Conservation (phyloP, 129 eudicot species). For the Flaveria ramosissima region DNA sequence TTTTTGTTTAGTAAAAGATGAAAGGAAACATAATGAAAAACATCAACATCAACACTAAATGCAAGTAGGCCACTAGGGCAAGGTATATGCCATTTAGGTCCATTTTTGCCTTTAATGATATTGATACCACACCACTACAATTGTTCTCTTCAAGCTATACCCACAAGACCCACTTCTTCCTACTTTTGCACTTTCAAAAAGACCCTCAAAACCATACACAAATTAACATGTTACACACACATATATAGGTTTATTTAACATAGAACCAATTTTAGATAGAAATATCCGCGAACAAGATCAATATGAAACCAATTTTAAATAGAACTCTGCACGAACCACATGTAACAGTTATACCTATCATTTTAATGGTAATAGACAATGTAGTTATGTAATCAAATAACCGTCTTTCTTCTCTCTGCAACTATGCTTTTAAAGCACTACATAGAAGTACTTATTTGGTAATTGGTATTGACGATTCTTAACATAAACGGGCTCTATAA, state of each 20-base stretch:
- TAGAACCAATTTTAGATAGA: too few species aligned
- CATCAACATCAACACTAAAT: not conserved
- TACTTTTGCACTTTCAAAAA: not conserved
- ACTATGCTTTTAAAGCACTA: not conserved
- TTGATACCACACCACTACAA: not conserved
- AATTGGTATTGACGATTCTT: not conserved
- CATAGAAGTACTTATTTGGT: not conserved
- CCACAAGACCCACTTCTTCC: not conserved
- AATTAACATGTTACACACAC: not conserved
- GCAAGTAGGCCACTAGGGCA: not conserved
- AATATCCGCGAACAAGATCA: not conserved
- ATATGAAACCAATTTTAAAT: not conserved
- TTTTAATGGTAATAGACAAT: too few species aligned
- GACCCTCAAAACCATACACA: not conserved
- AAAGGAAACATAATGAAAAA: not conserved
- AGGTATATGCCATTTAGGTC: slow-evolving; percentile 15
- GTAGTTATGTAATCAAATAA: not conserved
- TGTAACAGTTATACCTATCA: too few species aligned
- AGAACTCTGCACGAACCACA: not conserved
- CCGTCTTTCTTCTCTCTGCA: not conserved
- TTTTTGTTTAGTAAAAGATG: not conserved
- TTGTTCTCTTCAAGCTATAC: not conserved
- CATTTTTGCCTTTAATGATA: slow-evolving; percentile 15
- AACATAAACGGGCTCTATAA: not conserved
- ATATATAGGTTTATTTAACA: too few species aligned